These are phyloP conservation scores for Penicillium daleae DNA, from an alignment of 495 filamentous ascomycete species.

Conservation along the genomic window DNA sequence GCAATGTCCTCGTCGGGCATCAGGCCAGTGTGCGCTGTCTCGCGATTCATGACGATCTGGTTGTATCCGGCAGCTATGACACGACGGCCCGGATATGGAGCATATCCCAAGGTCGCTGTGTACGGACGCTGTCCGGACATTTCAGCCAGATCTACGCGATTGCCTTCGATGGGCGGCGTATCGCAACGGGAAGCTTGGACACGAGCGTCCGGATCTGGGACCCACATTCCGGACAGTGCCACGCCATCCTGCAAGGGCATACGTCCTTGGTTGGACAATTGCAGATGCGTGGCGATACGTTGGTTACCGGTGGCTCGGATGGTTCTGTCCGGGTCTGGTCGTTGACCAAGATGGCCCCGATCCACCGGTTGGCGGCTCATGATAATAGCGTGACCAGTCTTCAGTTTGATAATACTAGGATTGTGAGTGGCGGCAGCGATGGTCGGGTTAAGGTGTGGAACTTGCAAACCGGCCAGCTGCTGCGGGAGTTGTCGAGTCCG, in stretches of 20 bases:
- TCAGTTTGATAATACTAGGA: slow-evolving; percentile 92
- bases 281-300: slow-evolving; percentile 89
- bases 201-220: slow-evolving; percentile 98
- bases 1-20: slow-evolving; percentile 91
- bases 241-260: slow-evolving; percentile 94
- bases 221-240: slow-evolving; percentile 81
- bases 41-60: slow-evolving; percentile 91
- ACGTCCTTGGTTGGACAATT: slow-evolving; percentile 97
- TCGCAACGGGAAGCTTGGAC: slow-evolving; percentile 96
- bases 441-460: slow-evolving; percentile 98
- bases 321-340: slow-evolving; percentile 97
- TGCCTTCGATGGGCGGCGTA: slow-evolving; percentile 88
- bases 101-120: slow-evolving; percentile 88
- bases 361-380: slow-evolving; percentile 94
- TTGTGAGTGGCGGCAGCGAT: slow-evolving; percentile 94
- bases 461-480: slow-evolving; percentile 83
- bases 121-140: slow-evolving; percentile 89
- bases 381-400: slow-evolving; percentile 97
- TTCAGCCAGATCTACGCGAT: slow-evolving; percentile 99
- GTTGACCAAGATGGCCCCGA: slow-evolving; percentile 80
- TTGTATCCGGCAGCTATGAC: slow-evolving; percentile 96
- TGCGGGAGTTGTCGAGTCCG: slow-evolving; percentile 85
- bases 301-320: slow-evolving; percentile 95
- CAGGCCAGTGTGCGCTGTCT: slow-evolving; percentile 96
- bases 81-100: slow-evolving; percentile 97